Evolutionary conservation across 192 early-diverging fungal species (phyloP).

Genomic region (Coemansia sp.): DNA sequence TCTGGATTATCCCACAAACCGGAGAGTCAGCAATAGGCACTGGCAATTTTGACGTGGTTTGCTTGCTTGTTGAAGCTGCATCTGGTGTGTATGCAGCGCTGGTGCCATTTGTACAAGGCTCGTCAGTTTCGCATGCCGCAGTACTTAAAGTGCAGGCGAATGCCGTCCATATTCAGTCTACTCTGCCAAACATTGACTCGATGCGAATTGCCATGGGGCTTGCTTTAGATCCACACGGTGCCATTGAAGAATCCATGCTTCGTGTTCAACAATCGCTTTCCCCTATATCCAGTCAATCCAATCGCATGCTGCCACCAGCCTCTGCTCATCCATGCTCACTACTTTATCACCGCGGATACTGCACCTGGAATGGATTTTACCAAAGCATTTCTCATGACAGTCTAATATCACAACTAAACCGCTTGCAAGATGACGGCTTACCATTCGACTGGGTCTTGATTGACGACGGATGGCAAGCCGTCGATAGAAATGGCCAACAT

Average conservation of each 20-base stretch:
- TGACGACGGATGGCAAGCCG: constrained; percentile 59
- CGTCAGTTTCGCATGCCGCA: not conserved
- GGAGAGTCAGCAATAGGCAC: constrained; percentile 8
- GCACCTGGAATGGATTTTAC: constrained; percentile 50
- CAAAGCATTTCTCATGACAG: constrained; percentile 19
- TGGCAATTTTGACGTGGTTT: constrained; percentile 10
- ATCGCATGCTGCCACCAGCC: not conserved
- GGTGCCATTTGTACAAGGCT: constrained; percentile 21
- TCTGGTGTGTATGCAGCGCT: constrained; percentile 22
- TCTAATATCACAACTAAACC: constrained; percentile 1
- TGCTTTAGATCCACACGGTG: constrained; percentile 17
- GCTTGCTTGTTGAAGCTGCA: constrained; percentile 19
- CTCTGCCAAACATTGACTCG: not conserved
- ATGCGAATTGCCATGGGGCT: constrained; percentile 29
- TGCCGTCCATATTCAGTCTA: too few relatives aligned
- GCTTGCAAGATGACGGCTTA: not conserved
- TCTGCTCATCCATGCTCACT: constrained; percentile 3
- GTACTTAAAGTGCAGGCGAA: constrained; percentile 7
- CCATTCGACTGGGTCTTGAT: constrained; percentile 46
- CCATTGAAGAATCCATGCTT: constrained; percentile 18
- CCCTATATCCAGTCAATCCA: not conserved
- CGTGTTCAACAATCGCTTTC: constrained; percentile 20
- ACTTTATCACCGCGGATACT: constrained; percentile 25
- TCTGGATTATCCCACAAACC: constrained; percentile 29
- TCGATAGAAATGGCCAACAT: constrained; percentile 11